Percentiles rank a stretch among this genome's conserved stretches.
phyloP scores from a whole-genome alignment of 805 yeast species.

The Saccharomycopsis fermentans region DNA sequence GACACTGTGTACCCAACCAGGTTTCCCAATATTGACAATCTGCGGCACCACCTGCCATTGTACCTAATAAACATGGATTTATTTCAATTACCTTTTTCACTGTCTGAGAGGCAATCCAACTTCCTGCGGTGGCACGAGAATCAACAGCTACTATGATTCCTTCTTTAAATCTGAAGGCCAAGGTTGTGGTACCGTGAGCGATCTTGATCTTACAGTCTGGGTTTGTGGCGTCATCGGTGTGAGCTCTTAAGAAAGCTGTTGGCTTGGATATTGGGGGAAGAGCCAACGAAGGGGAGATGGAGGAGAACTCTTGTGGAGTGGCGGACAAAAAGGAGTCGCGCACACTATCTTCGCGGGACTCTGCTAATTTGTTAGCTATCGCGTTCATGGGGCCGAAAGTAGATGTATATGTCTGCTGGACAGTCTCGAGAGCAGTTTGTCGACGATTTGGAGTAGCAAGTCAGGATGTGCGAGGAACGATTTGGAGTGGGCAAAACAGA shows the following conservation, averaged over 20 bases:
- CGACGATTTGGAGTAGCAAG: neutral
- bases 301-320: slow-evolving; percentile 1
- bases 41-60: slow-evolving; percentile 99
- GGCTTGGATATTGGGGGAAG: slow-evolving; percentile 85
- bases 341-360: neutral
- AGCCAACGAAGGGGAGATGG: slow-evolving; percentile 46
- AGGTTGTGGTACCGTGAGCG: slow-evolving; percentile 98
- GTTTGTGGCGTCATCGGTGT: slow-evolving; percentile 87
- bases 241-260: slow-evolving; percentile 90
- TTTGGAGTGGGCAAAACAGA: no score
- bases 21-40: slow-evolving; percentile 99
- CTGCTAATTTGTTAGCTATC: slow-evolving; percentile 13
- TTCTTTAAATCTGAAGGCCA: slow-evolving; percentile 91
- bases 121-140: slow-evolving; percentile 95
- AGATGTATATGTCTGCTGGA: no score
- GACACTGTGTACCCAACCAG: slow-evolving; percentile 95
- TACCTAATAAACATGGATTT: slow-evolving; percentile 89
- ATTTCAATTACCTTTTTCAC: slow-evolving; percentile 96
- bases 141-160: slow-evolving; percentile 96
- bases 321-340: neutral
- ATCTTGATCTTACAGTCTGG: slow-evolving; percentile 93
- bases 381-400: slow-evolving; percentile 9
- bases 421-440: no score
- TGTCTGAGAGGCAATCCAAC: slow-evolving; percentile 96
- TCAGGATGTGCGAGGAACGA: neutral